Percentiles rank a stretch among this genome's conserved stretches.
Evolutionary conservation across 176 grass and related monocot species (phyloP).

Genomic region (Typha latifolia): DNA sequence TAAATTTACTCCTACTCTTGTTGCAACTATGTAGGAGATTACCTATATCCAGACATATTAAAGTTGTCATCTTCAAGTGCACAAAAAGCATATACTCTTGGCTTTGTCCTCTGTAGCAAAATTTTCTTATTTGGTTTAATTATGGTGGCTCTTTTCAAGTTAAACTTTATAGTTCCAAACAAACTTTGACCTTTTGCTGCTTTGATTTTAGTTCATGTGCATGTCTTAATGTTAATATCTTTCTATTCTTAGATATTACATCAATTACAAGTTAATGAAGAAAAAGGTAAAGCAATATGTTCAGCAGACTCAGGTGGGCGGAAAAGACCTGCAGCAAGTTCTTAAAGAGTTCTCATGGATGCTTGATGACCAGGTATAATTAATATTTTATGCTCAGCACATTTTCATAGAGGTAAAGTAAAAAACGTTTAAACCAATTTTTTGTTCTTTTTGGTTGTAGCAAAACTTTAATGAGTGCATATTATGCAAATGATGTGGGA

Average conservation of each 20-base stretch:
- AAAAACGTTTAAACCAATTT: not conserved
- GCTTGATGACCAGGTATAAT: conserved; percentile 79
- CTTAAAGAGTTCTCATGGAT: conserved; percentile 88
- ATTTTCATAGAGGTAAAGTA: not conserved
- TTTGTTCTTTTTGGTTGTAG: too few species aligned
- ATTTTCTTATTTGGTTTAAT: not conserved
- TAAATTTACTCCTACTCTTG: too few species aligned
- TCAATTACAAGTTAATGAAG: conserved; percentile 99
- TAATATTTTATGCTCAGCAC: not conserved
- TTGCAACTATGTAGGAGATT: too few species aligned
- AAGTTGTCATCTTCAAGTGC: not conserved
- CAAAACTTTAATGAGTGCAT: too few species aligned
- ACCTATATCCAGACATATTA: not conserved
- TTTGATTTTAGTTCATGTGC: conserved; percentile 3
- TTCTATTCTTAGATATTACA: conserved; percentile 56
- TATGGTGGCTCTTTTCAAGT: not conserved
- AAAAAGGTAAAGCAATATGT: conserved; percentile 90
- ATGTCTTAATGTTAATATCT: conserved; percentile 5
- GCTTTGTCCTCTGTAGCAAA: not conserved
- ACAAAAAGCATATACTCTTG: not conserved
- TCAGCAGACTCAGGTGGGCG: conserved; percentile 51
- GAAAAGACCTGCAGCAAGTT: conserved; percentile 42
- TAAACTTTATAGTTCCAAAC: conserved; percentile 8
- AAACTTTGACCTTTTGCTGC: not conserved
- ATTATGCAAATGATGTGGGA: too few species aligned